Evolutionary conservation across 768 basidiomycete genomes (phyloP).

Genomic region (Boletus rubroflammeus): DNA sequence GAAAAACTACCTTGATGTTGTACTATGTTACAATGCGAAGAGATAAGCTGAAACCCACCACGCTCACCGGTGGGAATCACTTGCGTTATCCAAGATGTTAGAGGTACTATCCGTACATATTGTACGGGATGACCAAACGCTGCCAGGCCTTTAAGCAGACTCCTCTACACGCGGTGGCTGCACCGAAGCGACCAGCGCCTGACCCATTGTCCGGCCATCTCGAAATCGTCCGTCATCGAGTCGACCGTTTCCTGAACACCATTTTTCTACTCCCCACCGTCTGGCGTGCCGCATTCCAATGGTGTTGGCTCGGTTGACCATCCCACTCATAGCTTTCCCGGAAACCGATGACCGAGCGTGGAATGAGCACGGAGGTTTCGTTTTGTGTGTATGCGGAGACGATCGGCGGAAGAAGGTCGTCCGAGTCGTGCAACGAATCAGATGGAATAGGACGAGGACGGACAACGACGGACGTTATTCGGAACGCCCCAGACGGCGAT

Average conservation of each 20-base stretch:
- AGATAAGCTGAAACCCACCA: not conserved
- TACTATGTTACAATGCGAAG: not conserved
- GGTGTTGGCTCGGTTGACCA: not conserved
- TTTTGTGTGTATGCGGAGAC: constrained; percentile 18
- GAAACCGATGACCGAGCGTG: constrained; percentile 21
- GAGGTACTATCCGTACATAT: not conserved
- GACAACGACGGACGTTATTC: constrained; percentile 2
- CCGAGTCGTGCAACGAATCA: not conserved
- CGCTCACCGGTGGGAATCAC: not conserved
- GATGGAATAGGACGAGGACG: not conserved
- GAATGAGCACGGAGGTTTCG: constrained; percentile 15
- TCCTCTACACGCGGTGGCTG: not conserved
- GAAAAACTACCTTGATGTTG: not conserved
- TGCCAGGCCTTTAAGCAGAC: not conserved
- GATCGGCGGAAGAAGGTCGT: constrained; percentile 7
- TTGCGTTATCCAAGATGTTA: not conserved
- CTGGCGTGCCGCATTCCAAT: not conserved
- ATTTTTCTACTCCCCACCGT: constrained; percentile 5
- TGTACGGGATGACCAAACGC: not conserved
- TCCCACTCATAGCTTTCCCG: constrained; percentile 12
- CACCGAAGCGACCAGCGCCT: not conserved
- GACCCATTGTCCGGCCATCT: not conserved
- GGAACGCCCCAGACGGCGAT: constrained; percentile 13
- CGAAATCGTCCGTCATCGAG: constrained; percentile 4
- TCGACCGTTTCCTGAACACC: constrained; percentile 6